Conservation (phyloP, 2,329 filamentous ascomycete species). For the Aureobasidium lini region DNA sequence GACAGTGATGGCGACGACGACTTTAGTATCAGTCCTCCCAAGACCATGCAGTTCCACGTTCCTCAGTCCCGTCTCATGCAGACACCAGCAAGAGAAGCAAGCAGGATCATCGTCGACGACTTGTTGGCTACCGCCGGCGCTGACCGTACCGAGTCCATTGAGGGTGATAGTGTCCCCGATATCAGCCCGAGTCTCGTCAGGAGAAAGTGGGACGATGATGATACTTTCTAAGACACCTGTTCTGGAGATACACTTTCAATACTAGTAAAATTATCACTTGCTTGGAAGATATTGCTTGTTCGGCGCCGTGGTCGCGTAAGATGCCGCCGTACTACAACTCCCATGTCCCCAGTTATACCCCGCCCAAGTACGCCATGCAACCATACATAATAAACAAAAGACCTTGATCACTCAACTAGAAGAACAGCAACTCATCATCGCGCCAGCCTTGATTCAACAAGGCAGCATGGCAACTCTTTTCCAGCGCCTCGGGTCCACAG, state of each 20-base stretch:
- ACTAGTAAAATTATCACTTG: no score
- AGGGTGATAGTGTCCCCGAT: constrained; percentile 33
- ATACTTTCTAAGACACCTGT: constrained; percentile 35
- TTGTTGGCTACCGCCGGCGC: constrained; percentile 68
- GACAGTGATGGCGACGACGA: constrained; percentile 57
- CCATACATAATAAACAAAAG: neutral
- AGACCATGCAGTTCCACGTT: constrained; percentile 81
- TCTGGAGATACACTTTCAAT: neutral
- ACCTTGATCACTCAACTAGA: constrained; percentile 37
- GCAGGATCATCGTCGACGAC: constrained; percentile 72
- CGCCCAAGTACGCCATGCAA: neutral
- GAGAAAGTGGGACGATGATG: constrained; percentile 36
- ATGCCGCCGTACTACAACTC: neutral
- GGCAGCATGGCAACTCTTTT: constrained; percentile 55
- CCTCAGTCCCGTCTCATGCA: constrained; percentile 70
- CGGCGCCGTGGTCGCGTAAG: neutral
- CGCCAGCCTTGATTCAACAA: constrained; percentile 60
- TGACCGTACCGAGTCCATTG: constrained; percentile 42
- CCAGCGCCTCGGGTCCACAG: constrained; percentile 71
- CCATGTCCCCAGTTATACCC: neutral
- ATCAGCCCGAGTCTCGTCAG: constrained; percentile 43
- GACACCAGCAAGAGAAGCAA: constrained; percentile 76
- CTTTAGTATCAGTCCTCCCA: constrained; percentile 63
- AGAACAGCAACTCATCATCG: constrained; percentile 68
- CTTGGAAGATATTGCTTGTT: neutral